Evolutionary conservation across 1,284 basidiomycete genomes (phyloP).

Genomic region (Marasmius sp.): DNA sequence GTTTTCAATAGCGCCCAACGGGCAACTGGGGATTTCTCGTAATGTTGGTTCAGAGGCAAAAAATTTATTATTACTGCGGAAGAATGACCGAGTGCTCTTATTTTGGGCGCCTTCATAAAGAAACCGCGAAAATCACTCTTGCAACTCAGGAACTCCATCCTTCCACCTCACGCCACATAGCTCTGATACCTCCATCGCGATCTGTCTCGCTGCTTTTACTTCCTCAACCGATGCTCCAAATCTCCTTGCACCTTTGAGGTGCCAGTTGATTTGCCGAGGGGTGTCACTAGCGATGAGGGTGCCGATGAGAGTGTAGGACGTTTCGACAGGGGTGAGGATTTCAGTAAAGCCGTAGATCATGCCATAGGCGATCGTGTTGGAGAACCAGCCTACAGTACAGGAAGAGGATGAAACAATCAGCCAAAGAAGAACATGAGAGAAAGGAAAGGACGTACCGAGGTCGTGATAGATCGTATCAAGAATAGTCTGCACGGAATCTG

Average conservation of each 20-base stretch:
- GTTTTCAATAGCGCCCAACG: too few species aligned
- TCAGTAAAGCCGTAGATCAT: slow-evolving; percentile 41
- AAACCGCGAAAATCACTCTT: neutral
- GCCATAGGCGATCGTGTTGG: slow-evolving; percentile 51
- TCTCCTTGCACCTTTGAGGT: slow-evolving; percentile 45
- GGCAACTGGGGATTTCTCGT: too few species aligned
- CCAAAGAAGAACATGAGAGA: neutral
- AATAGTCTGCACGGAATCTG: slow-evolving; percentile 10
- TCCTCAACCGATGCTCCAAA: slow-evolving; percentile 40
- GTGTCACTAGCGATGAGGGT: slow-evolving; percentile 51
- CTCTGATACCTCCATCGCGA: slow-evolving; percentile 38
- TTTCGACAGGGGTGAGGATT: slow-evolving; percentile 41
- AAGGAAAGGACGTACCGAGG: slow-evolving; percentile 11
- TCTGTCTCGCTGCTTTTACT: slow-evolving; percentile 37
- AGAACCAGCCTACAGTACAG: slow-evolving; percentile 43
- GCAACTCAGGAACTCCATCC: slow-evolving; percentile 39
- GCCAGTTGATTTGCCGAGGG: slow-evolving; percentile 55
- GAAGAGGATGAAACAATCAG: neutral
- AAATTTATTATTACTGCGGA: too few species aligned
- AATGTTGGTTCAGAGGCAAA: too few species aligned
- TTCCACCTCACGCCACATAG: slow-evolving; percentile 44
- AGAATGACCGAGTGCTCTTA: too few species aligned
- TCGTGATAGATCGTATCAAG: slow-evolving; percentile 16
- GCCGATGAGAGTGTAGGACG: slow-evolving; percentile 49
- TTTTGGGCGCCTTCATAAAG: too few species aligned